A percentile compares a stretch with the other conserved stretches of the same genome.
These are phyloP conservation scores for Heterobasidion irregulare DNA, from an alignment of 1,284 basidiomycete genomes.

Conservation along the genomic window DNA sequence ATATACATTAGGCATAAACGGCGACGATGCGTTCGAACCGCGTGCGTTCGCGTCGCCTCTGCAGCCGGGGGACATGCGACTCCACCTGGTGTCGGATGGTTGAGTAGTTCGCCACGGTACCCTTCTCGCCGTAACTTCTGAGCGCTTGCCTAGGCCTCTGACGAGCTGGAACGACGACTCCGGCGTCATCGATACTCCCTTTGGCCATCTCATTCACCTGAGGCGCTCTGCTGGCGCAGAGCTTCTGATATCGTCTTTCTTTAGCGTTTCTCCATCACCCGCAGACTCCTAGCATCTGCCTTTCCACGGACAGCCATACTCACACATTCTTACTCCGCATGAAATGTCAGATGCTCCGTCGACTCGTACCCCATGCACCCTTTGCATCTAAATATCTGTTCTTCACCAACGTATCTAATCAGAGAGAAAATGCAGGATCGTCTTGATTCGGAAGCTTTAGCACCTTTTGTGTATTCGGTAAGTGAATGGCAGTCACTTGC, in stretches of 20 bases:
- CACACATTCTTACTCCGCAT: background rate
- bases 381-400: background rate
- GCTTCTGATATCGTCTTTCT: background rate
- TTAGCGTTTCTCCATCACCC: background rate
- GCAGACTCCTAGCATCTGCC: background rate
- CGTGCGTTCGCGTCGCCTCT: background rate
- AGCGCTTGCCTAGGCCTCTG: background rate
- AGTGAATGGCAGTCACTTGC: too few relatives aligned
- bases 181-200: background rate
- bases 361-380: background rate
- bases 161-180: background rate
- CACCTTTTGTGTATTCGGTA: background rate
- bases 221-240: background rate
- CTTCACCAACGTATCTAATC: background rate
- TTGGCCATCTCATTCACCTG: background rate
- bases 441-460: background rate
- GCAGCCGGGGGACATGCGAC: background rate
- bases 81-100: background rate
- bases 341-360: background rate
- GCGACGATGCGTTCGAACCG: background rate
- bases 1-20: too few relatives aligned
- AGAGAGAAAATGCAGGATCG: background rate
- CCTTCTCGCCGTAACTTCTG: background rate
- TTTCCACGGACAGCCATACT: background rate
- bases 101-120: background rate